Conservation (phyloP, 2,329 filamentous ascomycete species). For the Colletotrichum lini region DNA sequence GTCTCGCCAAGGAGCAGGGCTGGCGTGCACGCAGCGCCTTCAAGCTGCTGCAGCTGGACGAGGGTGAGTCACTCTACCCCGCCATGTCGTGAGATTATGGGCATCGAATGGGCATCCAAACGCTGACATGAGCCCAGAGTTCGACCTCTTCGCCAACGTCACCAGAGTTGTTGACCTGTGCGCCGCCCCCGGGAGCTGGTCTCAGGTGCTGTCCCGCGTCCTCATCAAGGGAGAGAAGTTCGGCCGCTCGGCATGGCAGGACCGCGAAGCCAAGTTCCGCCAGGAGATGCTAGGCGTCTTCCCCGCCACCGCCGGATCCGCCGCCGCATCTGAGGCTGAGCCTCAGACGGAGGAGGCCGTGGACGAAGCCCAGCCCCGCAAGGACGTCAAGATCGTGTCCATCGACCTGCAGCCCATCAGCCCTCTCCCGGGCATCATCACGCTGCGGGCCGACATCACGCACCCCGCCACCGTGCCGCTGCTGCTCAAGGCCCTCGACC, state of each 20-base stretch:
- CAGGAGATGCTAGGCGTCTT: conserved; percentile 72
- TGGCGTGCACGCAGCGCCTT: conserved; percentile 98
- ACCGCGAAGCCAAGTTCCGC: conserved; percentile 79
- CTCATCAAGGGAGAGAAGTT: conserved; percentile 95
- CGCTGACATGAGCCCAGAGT: conserved; percentile 70
- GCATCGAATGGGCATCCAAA: not conserved
- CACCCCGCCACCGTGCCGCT: conserved; percentile 95
- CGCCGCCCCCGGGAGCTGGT: conserved; percentile 97
- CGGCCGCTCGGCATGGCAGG: conserved; percentile 87
- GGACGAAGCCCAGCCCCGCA: conserved; percentile 60
- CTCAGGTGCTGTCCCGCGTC: conserved; percentile 93
- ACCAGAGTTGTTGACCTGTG: conserved; percentile 96
- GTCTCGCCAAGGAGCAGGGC: conserved; percentile 97
- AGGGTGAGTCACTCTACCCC: conserved; percentile 61
- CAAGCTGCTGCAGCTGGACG: conserved; percentile 96
- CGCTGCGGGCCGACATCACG: conserved; percentile 94
- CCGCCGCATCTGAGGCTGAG: conserved; percentile 8
- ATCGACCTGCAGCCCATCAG: conserved; percentile 98
- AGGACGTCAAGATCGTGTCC: conserved; percentile 92
- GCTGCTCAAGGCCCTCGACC: conserved; percentile 86
- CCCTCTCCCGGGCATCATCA: conserved; percentile 91
- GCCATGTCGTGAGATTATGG: not conserved
- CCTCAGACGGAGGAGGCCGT: conserved; percentile 40
- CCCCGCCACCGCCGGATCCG: conserved; percentile 42
- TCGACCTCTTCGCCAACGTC: conserved; percentile 91